These are phyloP conservation scores for Zoysia matrella DNA, from an alignment of 202 grass and related monocot species.

Conservation along the genomic window DNA sequence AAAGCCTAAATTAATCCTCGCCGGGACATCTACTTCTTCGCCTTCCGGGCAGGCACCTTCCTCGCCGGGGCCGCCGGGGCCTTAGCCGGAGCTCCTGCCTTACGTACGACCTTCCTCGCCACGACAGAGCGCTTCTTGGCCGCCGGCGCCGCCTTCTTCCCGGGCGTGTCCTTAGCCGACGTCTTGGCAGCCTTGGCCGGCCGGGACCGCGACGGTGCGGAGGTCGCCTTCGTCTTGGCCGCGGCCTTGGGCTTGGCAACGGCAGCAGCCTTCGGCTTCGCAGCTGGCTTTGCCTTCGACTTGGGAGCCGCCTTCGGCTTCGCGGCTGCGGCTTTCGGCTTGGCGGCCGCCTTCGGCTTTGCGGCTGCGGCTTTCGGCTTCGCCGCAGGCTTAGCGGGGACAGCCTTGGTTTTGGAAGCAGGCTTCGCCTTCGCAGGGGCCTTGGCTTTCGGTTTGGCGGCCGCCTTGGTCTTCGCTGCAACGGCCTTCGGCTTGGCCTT, in stretches of 20 bases:
- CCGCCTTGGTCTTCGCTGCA: conserved; percentile 39
- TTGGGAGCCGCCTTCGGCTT: conserved; percentile 41
- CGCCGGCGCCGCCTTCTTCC: conserved; percentile 41
- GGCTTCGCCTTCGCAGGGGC: conserved; percentile 21
- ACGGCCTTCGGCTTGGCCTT: conserved; percentile 37
- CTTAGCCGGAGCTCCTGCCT: conserved; percentile 16
- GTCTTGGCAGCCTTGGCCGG: conserved; percentile 57
- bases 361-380: conserved; percentile 37
- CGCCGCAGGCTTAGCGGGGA: neutral
- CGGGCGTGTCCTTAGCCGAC: conserved; percentile 41
- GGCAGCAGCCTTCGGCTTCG: conserved; percentile 39
- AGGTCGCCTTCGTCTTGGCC: conserved; percentile 46
- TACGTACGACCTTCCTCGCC: conserved; percentile 16
- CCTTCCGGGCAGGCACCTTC: conserved; percentile 59
- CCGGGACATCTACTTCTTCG: conserved; percentile 59
- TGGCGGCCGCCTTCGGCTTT: conserved; percentile 25
- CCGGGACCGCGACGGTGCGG: conserved; percentile 24
- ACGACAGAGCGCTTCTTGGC: conserved; percentile 26
- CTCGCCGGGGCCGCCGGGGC: conserved; percentile 29
- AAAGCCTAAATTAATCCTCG: conserved; percentile 11
- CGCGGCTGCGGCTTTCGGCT: conserved; percentile 14
- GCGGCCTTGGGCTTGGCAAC: conserved; percentile 45
- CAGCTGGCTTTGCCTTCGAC: conserved; percentile 31
- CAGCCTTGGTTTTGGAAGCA: conserved; percentile 27
- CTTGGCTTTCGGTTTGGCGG: conserved; percentile 18